phyloP scores from a whole-genome alignment of 345 rosid species.

The Acer saccharum region DNA sequence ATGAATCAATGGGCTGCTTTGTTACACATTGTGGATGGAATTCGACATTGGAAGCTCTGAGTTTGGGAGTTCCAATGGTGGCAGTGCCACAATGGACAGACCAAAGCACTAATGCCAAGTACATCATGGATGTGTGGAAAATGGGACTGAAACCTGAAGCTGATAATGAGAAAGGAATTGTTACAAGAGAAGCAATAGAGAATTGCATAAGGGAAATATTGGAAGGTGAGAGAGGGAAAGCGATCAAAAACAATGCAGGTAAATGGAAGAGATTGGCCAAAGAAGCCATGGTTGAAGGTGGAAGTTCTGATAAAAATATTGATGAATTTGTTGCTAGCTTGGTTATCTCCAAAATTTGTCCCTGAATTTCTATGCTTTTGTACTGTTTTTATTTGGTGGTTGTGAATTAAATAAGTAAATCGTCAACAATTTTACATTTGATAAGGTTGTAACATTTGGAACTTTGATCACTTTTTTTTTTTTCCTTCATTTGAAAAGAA shows the following conservation, averaged over 20 bases:
- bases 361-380: neutral
- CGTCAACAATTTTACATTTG: too few species aligned
- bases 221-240: constrained; percentile 35
- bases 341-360: constrained; percentile 1
- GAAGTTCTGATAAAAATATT: constrained; percentile 33
- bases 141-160: constrained; percentile 28
- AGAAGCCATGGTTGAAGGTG: constrained; percentile 31
- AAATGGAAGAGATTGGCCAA: constrained; percentile 36
- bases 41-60: constrained; percentile 40
- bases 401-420: too few species aligned
- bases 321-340: constrained; percentile 25
- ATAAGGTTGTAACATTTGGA: too few species aligned
- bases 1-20: constrained; percentile 41
- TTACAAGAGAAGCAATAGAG: constrained; percentile 23
- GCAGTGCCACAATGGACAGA: constrained; percentile 52
- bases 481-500: too few species aligned
- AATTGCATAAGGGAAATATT: constrained; percentile 29
- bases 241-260: constrained; percentile 22
- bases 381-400: too few species aligned
- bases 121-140: constrained; percentile 41
- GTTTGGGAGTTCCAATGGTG: constrained; percentile 49
- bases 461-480: too few species aligned
- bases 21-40: constrained; percentile 47
- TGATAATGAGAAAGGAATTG: constrained; percentile 24
- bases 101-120: constrained; percentile 46